Percentiles rank a stretch among this genome's conserved stretches.
phyloP scores from a whole-genome alignment of 495 filamentous ascomycete species.

The Cenococcum geophilum region DNA sequence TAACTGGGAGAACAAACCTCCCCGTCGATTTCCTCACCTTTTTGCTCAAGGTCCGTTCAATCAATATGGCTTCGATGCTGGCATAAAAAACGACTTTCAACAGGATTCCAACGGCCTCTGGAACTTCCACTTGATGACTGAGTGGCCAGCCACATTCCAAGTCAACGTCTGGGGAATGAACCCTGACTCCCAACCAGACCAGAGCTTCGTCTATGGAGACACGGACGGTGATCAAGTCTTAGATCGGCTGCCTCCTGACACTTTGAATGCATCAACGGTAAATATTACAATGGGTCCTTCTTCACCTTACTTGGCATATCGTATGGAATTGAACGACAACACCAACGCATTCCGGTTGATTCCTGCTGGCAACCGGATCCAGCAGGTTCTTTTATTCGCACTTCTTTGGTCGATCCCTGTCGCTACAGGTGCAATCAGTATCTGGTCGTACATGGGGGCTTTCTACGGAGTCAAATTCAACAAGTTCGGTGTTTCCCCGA shows the following conservation, averaged over 20 bases:
- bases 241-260: slow-evolving; percentile 58
- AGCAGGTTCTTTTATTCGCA: slow-evolving; percentile 55
- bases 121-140: slow-evolving; percentile 57
- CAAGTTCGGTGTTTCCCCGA: slow-evolving; percentile 53
- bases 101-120: slow-evolving; percentile 52
- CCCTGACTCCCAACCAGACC: slow-evolving; percentile 58
- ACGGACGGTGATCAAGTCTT: slow-evolving; percentile 55
- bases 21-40: slow-evolving; percentile 57
- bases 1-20: slow-evolving; percentile 35
- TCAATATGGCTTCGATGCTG: slow-evolving; percentile 62
- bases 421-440: slow-evolving; percentile 44
- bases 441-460: slow-evolving; percentile 56
- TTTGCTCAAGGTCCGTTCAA: slow-evolving; percentile 63
- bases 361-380: slow-evolving; percentile 49
- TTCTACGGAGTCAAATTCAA: slow-evolving; percentile 72
- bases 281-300: slow-evolving; percentile 56
- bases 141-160: slow-evolving; percentile 59
- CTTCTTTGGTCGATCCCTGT: slow-evolving; percentile 54
- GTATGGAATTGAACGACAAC: slow-evolving; percentile 52
- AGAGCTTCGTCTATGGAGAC: slow-evolving; percentile 54
- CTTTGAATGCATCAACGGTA: slow-evolving; percentile 49
- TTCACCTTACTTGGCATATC: slow-evolving; percentile 52
- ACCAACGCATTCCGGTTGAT: slow-evolving; percentile 47
- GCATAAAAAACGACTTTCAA: slow-evolving; percentile 51
- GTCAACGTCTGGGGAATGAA: slow-evolving; percentile 68